These are phyloP conservation scores for Nemania bipapillata DNA, from an alignment of 2,329 filamentous ascomycete species.

Conservation along the genomic window DNA sequence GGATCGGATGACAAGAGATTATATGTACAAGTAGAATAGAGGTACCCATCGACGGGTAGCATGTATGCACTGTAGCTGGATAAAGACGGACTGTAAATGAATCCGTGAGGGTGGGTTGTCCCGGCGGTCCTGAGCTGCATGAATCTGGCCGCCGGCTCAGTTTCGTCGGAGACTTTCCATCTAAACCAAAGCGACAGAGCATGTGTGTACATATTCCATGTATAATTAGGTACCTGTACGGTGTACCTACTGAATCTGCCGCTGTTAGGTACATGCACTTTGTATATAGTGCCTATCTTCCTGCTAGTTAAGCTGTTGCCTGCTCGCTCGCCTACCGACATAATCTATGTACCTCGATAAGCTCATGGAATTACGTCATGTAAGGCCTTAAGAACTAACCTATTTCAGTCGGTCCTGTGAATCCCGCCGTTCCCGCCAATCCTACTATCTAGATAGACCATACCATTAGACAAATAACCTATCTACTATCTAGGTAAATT, in stretches of 20 bases:
- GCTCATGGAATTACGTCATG: background rate
- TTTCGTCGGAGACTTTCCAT: background rate
- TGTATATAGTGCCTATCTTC: too few relatives aligned
- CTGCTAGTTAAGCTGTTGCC: background rate
- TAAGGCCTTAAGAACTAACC: background rate
- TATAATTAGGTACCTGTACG: background rate
- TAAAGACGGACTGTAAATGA: background rate
- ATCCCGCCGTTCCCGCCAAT: constrained; percentile 4
- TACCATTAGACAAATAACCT: too few relatives aligned
- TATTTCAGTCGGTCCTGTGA: background rate
- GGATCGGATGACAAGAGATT: background rate
- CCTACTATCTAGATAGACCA: too few relatives aligned
- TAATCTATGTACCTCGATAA: too few relatives aligned
- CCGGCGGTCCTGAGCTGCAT: background rate
- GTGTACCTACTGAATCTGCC: background rate
- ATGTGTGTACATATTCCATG: background rate
- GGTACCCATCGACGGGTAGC: background rate
- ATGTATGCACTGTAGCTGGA: background rate
- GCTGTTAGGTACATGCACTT: too few relatives aligned
- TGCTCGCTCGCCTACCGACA: background rate
- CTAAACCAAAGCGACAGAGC: constrained; percentile 1
- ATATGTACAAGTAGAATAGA: too few relatives aligned
- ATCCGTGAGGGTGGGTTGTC: background rate
- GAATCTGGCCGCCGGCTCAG: background rate
- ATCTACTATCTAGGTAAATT: too few relatives aligned